Conservation (phyloP, 176 grass and related monocot genomes). For the Metroxylon sagu region DNA sequence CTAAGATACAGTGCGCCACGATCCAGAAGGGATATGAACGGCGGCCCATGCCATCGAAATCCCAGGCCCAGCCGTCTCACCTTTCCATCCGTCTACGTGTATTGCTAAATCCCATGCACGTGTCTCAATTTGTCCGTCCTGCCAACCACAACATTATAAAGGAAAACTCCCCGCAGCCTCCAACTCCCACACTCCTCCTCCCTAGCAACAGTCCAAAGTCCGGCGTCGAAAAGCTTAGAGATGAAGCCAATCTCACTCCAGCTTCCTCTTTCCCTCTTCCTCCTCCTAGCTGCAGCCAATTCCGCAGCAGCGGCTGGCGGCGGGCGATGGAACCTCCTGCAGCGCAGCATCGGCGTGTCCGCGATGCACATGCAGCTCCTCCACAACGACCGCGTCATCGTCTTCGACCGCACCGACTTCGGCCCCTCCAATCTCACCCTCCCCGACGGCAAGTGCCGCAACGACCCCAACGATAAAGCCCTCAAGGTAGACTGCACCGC, state of each 20-base stretch:
- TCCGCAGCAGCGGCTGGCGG: background rate
- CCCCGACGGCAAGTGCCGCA: slow-evolving; percentile 42
- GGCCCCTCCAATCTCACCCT: slow-evolving; percentile 66
- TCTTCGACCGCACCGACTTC: slow-evolving; percentile 82
- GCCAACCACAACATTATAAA: too few species aligned
- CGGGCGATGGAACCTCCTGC: slow-evolving; percentile 60
- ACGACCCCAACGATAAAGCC: slow-evolving; percentile 37
- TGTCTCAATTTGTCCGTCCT: too few species aligned
- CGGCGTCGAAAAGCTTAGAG: too few species aligned
- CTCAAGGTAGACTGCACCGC: slow-evolving; percentile 54
- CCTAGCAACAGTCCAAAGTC: too few species aligned
- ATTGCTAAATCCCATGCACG: too few species aligned
- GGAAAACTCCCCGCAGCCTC: too few species aligned
- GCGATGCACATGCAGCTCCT: slow-evolving; percentile 97
- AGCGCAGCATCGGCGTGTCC: slow-evolving; percentile 63
- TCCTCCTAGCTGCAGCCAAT: background rate
- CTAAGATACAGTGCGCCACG: too few species aligned
- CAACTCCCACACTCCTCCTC: too few species aligned
- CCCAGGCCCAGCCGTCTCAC: too few species aligned
- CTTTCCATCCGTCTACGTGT: too few species aligned
- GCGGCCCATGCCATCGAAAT: too few species aligned
- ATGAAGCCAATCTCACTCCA: background rate
- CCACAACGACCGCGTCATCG: slow-evolving; percentile 55
- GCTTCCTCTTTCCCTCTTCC: slow-evolving; percentile 2
- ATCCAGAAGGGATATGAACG: too few species aligned